Conservation (phyloP, 306 rosid genomes). For the Canavalia gladiata region DNA sequence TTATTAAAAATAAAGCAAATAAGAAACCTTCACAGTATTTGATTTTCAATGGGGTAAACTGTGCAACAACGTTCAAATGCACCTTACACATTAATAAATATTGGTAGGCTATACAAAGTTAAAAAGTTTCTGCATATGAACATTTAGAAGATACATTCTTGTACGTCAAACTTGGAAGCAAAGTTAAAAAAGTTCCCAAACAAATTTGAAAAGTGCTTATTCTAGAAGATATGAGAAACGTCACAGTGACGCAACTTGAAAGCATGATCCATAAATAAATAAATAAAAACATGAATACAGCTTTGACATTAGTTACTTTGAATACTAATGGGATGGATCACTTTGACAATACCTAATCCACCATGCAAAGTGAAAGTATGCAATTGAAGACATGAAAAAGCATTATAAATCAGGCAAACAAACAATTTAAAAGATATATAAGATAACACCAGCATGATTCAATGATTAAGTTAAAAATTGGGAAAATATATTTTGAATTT, state of each 20-base stretch:
- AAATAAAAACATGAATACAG: background rate
- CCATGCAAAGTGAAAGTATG: background rate
- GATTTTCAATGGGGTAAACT: background rate
- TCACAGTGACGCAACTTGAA: background rate
- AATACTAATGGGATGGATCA: background rate
- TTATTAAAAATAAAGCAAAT: background rate
- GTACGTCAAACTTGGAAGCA: background rate
- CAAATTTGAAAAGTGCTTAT: background rate
- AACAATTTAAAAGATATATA: background rate
- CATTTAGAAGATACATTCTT: too few species aligned
- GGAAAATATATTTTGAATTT: too few species aligned
- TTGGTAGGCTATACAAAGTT: background rate
- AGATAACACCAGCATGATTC: background rate
- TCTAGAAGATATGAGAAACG: background rate
- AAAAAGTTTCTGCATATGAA: background rate
- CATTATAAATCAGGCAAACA: background rate
- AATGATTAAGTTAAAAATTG: background rate
- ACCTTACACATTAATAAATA: background rate
- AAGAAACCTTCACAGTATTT: background rate
- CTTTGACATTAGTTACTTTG: background rate
- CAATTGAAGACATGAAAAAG: background rate
- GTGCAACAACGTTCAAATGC: slow-evolving; percentile 3
- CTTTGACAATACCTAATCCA: slow-evolving; percentile 28
- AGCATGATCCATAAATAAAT: background rate
- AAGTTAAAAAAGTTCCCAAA: background rate